Percentiles rank a stretch among this genome's conserved stretches.
Conservation (phyloP, 1,284 basidiomycete species). For the Apiotrichum gracile region DNA sequence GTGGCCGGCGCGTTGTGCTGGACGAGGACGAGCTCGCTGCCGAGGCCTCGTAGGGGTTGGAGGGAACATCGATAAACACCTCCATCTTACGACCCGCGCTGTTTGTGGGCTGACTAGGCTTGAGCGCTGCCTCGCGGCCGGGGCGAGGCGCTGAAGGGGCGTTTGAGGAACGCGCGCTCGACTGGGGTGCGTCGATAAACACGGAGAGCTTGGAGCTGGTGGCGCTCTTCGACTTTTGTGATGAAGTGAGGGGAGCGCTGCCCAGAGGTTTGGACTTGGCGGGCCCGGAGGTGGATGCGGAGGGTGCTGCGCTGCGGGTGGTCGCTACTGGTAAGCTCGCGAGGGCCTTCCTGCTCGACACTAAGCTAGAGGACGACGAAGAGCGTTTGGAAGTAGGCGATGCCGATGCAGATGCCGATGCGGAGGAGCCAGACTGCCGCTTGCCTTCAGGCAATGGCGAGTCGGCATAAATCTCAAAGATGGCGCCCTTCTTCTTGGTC, state of each 20-base stretch:
- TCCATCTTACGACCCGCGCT: too few species aligned
- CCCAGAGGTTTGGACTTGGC: too few species aligned
- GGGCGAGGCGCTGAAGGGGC: neutral
- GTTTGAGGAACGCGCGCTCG: too few species aligned
- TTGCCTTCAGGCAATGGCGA: conserved; percentile 22
- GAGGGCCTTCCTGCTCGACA: neutral
- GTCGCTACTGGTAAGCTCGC: neutral
- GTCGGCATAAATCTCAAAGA: conserved; percentile 46
- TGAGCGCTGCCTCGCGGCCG: neutral
- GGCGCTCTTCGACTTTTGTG: too few species aligned
- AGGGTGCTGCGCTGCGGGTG: too few species aligned
- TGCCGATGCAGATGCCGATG: neutral
- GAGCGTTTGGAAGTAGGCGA: neutral
- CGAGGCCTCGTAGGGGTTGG: too few species aligned
- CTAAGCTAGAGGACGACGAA: neutral
- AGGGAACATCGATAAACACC: neutral
- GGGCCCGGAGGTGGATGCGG: too few species aligned
- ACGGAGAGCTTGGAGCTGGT: neutral
- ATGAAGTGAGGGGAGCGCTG: too few species aligned
- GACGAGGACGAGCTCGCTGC: neutral
- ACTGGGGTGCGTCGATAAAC: neutral
- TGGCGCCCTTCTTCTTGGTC: conserved; percentile 45
- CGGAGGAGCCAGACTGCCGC: neutral
- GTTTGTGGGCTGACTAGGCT: neutral
- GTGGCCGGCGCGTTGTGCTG: neutral